Conservation (phyloP, 768 basidiomycete genomes). For the Suillus americanus region DNA sequence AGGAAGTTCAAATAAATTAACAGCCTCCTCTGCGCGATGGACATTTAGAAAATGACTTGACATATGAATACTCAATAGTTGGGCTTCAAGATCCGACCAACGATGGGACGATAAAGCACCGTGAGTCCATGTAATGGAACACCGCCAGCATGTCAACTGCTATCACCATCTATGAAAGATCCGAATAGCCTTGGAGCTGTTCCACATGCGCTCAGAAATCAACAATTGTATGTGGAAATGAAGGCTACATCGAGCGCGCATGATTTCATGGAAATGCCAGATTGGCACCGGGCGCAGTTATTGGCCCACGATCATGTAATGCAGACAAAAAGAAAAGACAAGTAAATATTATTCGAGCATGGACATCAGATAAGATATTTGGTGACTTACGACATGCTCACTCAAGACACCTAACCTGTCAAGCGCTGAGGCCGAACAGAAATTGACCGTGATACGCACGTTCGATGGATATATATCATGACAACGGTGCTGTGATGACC, state of each 20-base stretch:
- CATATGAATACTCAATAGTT: background rate
- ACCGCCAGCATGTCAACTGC: background rate
- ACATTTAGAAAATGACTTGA: background rate
- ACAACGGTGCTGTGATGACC: background rate
- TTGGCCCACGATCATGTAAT: background rate
- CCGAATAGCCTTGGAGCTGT: background rate
- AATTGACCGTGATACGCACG: background rate
- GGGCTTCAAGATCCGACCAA: background rate
- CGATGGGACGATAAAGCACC: background rate
- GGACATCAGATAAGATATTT: background rate
- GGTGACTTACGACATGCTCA: background rate
- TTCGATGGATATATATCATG: background rate
- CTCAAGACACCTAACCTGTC: background rate
- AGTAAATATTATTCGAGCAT: background rate
- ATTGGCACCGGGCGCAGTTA: background rate
- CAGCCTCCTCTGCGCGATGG: background rate
- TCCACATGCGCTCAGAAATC: background rate
- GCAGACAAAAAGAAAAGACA: background rate
- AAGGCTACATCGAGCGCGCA: background rate
- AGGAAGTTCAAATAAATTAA: background rate
- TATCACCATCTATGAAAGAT: conserved; percentile 1
- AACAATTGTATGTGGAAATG: background rate
- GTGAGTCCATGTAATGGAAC: background rate
- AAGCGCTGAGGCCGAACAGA: background rate
- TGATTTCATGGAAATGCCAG: background rate